Base-by-base conservation (phyloP, 2,329 filamentous ascomycete genomes). In the Penicillium sumatraense region DNA sequence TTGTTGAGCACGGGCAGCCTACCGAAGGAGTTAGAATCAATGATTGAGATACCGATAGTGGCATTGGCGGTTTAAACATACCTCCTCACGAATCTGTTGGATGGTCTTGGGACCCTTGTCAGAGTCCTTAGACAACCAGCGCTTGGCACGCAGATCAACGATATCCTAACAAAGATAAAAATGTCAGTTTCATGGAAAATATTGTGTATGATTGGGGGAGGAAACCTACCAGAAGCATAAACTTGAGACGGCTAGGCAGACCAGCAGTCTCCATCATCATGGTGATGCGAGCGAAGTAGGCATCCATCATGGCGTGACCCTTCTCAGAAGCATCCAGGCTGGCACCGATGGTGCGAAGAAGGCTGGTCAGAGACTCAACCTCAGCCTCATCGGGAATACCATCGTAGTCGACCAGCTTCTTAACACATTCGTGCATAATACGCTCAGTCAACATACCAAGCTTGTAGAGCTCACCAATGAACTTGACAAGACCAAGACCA, bases 401-500 rank as follows among this genome's bases (percentile, higher is more conserved):
- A 70, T 93, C 89, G 76, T 96, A 98, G 78, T 99, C 93, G 64
- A 99, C 90, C 61, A 99, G 85, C 78, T 96, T 96, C 80, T 92
- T 89, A 24, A 99, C 92, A 84, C 95, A 99, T 78, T 97, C 91
- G 81, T 99, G 93, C 95, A 99, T 99, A 78, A 99, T 99, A 74
- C 93, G 90, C 76, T 97, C 91, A 58, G 95, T 99, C 75, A 99
- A 85, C 95, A 99, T 99, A 73, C 89, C 88, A 58, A 99, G 87
- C 83, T 98, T 99, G 86, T 96, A 99, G 42, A 99, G 86, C 79
- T 99, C 95, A 81, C 95, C 95, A 72, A 99, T 99, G 80, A 99
- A 99, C 78, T 97, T 93, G 61, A 99, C 93, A 20, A 99, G 86
- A 88, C 95, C 95, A 62, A 99, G 89, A 79, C 95, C 95, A 76